A percentile compares a stretch with the other conserved stretches of the same genome.
phyloP scores from a whole-genome alignment of 345 rosid species.

The Aurinia saxatilis region DNA sequence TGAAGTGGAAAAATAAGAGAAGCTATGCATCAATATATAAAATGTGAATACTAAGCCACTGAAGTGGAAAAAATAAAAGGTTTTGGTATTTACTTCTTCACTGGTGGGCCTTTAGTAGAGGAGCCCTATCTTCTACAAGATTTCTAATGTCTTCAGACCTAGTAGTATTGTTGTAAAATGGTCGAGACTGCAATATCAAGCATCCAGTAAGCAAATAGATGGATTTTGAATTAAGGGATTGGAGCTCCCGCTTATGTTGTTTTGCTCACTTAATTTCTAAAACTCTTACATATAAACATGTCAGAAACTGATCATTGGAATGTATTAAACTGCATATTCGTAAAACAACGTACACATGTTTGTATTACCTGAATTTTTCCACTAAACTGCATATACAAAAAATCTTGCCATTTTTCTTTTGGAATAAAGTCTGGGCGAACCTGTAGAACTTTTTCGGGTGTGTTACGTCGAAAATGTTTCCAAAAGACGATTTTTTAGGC shows the following conservation, averaged over 20 bases:
- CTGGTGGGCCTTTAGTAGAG: constrained; percentile 63
- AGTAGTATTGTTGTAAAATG: constrained; percentile 94
- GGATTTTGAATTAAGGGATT: neutral
- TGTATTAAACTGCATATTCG: too few species aligned
- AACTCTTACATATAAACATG: too few species aligned
- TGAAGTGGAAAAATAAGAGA: neutral
- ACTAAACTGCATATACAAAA: too few species aligned
- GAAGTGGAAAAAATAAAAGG: neutral
- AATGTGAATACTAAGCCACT: neutral
- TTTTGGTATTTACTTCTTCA: constrained; percentile 49
- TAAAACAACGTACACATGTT: too few species aligned
- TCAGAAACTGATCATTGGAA: too few species aligned
- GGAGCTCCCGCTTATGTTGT: neutral
- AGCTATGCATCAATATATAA: constrained; percentile 9
- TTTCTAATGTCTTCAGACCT: constrained; percentile 94
- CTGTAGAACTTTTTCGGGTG: too few species aligned
- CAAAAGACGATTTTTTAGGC: too few species aligned
- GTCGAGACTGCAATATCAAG: constrained; percentile 70
- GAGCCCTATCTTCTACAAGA: constrained; percentile 62
- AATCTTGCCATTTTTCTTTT: too few species aligned
- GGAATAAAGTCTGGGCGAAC: too few species aligned
- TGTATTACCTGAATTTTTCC: too few species aligned
- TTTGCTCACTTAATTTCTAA: too few species aligned
- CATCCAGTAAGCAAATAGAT: neutral
- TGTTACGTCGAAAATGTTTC: too few species aligned